Evolutionary conservation across 2,329 filamentous ascomycete species (phyloP).

Genomic region (Ustilaginoidea virens): DNA sequence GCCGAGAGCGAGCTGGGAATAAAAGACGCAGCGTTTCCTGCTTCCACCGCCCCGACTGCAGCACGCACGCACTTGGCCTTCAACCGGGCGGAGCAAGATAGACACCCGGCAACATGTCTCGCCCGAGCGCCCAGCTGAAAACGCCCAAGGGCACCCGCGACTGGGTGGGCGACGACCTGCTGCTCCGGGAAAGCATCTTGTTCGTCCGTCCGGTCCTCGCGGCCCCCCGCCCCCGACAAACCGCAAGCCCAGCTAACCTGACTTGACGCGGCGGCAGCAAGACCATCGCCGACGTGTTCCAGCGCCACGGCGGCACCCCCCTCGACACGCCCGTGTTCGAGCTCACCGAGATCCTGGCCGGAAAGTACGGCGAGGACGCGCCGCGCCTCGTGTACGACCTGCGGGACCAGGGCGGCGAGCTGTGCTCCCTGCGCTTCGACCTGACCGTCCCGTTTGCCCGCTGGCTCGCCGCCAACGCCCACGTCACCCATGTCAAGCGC

Average conservation of each 20-base stretch:
- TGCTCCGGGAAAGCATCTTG: constrained; percentile 69
- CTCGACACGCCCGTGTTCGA: constrained; percentile 79
- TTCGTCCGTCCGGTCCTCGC: too few relatives aligned
- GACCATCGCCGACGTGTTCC: constrained; percentile 64
- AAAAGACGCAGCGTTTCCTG: too few relatives aligned
- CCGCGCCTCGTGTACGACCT: constrained; percentile 84
- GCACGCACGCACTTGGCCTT: too few relatives aligned
- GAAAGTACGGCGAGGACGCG: constrained; percentile 78
- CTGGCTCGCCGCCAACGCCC: constrained; percentile 76
- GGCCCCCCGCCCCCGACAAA: too few relatives aligned
- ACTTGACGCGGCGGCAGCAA: too few relatives aligned
- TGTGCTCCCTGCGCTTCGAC: constrained; percentile 62
- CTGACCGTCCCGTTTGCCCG: constrained; percentile 80
- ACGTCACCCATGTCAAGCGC: constrained; percentile 71
- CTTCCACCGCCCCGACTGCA: too few relatives aligned
- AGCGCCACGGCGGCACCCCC: constrained; percentile 64
- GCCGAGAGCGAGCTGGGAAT: too few relatives aligned
- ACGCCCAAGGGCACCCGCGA: constrained; percentile 84
- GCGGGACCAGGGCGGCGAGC: constrained; percentile 72
- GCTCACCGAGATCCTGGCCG: constrained; percentile 69
- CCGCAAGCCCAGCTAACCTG: too few relatives aligned
- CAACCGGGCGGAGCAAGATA: too few relatives aligned
- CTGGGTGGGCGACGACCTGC: constrained; percentile 64
- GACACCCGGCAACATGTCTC: too few relatives aligned
- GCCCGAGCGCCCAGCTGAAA: constrained; percentile 44